Evolutionary conservation across 2,329 filamentous ascomycete species (phyloP).

Genomic region (Colletotrichum abscissum): DNA sequence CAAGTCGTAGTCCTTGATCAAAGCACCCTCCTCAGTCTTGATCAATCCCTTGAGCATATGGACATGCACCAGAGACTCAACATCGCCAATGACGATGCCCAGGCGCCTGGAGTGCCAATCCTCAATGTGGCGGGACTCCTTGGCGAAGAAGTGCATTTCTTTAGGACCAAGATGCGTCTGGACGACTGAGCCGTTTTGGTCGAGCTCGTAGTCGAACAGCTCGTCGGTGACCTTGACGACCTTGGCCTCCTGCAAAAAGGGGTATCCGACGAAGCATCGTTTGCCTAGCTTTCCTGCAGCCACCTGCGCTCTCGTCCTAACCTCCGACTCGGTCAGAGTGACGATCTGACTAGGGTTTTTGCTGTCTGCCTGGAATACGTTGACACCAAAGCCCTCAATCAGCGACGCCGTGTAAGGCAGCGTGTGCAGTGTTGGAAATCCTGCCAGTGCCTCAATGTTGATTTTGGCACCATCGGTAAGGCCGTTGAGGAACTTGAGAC

Average conservation of each 20-base stretch:
- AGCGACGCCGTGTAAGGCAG: constrained; percentile 85
- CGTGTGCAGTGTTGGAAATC: constrained; percentile 91
- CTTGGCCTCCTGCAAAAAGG: constrained; percentile 94
- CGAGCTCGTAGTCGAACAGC: constrained; percentile 86
- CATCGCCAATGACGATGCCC: constrained; percentile 85
- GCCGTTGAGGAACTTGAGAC: constrained; percentile 85
- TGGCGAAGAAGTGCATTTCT: constrained; percentile 86
- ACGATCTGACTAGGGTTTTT: constrained; percentile 97
- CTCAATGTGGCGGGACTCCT: constrained; percentile 86
- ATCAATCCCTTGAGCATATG: constrained; percentile 92
- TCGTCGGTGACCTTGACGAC: constrained; percentile 92
- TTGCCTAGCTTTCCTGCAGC: constrained; percentile 86
- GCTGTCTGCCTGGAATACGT: constrained; percentile 95
- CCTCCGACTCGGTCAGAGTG: constrained; percentile 81
- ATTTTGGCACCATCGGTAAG: constrained; percentile 87
- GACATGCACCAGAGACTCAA: constrained; percentile 91
- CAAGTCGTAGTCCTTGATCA: constrained; percentile 90
- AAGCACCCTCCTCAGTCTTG: constrained; percentile 91
- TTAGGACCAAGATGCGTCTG: constrained; percentile 77
- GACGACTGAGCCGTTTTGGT: constrained; percentile 72
- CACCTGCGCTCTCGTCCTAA: constrained; percentile 74
- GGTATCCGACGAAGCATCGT: constrained; percentile 91
- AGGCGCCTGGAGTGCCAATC: constrained; percentile 90
- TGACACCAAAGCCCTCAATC: constrained; percentile 81
- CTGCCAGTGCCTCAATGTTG: constrained; percentile 85